Percentiles rank a stretch among this genome's conserved stretches.
These are phyloP conservation scores for Tolypocladium tropicale DNA, from an alignment of 2,329 filamentous ascomycete genomes.

Conservation along the genomic window DNA sequence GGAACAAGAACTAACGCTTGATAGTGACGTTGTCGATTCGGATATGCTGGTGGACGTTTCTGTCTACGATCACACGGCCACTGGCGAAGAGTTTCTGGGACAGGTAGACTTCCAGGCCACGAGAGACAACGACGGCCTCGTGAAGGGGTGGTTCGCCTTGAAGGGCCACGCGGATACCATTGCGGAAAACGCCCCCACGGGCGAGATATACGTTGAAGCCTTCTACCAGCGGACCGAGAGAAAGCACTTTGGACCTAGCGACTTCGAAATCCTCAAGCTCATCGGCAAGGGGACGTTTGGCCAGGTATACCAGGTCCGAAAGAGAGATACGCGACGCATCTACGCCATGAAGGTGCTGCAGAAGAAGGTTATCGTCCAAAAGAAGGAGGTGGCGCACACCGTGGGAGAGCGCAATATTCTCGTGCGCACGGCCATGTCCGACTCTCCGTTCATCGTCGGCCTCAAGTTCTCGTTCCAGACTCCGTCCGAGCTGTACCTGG, in stretches of 20 bases:
- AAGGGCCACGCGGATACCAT: constrained; percentile 63
- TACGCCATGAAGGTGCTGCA: constrained; percentile 99
- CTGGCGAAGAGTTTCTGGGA: constrained; percentile 83
- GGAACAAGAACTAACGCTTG: constrained; percentile 5
- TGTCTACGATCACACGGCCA: constrained; percentile 73
- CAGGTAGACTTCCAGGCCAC: constrained; percentile 72
- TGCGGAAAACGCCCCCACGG: constrained; percentile 64
- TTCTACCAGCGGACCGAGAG: constrained; percentile 79
- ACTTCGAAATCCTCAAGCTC: constrained; percentile 91
- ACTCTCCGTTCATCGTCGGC: constrained; percentile 95
- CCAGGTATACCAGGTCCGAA: constrained; percentile 95
- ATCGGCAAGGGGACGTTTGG: constrained; percentile 98
- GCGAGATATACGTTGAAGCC: constrained; percentile 82
- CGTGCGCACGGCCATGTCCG: constrained; percentile 87
- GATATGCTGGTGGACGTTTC: constrained; percentile 88
- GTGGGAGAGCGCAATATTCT: constrained; percentile 95
- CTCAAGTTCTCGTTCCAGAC: constrained; percentile 99
- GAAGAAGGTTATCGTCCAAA: constrained; percentile 99
- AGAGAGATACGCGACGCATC: constrained; percentile 90
- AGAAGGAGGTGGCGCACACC: constrained; percentile 97
- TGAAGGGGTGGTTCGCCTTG: constrained; percentile 79
- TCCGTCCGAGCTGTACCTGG: constrained; percentile 90
- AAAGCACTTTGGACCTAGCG: constrained; percentile 85
- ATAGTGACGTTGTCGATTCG: constrained; percentile 83
- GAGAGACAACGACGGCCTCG: constrained; percentile 54